These are phyloP conservation scores for Capsicum baccatum DNA, from an alignment of 257 asterid species.

Conservation along the genomic window DNA sequence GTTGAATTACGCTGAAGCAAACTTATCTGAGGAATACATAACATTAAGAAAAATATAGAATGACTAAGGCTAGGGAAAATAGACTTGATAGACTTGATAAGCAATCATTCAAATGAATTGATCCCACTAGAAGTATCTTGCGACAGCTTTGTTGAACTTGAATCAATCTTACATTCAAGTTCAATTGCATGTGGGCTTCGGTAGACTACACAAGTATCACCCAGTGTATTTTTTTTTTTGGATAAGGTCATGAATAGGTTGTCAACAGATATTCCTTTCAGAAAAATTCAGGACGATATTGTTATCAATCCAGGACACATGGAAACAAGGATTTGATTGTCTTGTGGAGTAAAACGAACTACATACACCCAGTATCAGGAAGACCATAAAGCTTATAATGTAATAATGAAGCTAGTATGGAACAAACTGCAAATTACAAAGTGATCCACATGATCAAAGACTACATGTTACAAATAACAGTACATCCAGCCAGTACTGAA, in stretches of 20 bases:
- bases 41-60: not conserved
- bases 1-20: not conserved
- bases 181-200: not conserved
- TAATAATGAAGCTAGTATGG: not conserved
- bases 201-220: not conserved
- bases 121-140: not conserved
- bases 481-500: not conserved
- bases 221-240: not conserved
- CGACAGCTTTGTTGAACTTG: not conserved
- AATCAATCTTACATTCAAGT: constrained; percentile 5
- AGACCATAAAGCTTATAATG: constrained; percentile 20
- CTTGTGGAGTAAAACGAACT: not conserved
- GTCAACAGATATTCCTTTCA: not conserved
- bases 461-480: not conserved
- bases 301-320: not conserved
- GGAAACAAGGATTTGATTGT: not conserved
- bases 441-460: not conserved
- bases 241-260: not conserved
- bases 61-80: not conserved
- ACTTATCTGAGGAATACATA: not conserved
- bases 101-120: constrained; percentile 10
- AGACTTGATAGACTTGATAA: constrained; percentile 13
- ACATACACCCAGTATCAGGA: constrained; percentile 4
- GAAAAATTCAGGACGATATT: not conserved
- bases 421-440: constrained; percentile 25